Evolutionary conservation across 129 eudicot genomes (phyloP), one percentile per base, ranked within the genome.

Genomic region (Helichrysum umbraculigerum): DNA sequence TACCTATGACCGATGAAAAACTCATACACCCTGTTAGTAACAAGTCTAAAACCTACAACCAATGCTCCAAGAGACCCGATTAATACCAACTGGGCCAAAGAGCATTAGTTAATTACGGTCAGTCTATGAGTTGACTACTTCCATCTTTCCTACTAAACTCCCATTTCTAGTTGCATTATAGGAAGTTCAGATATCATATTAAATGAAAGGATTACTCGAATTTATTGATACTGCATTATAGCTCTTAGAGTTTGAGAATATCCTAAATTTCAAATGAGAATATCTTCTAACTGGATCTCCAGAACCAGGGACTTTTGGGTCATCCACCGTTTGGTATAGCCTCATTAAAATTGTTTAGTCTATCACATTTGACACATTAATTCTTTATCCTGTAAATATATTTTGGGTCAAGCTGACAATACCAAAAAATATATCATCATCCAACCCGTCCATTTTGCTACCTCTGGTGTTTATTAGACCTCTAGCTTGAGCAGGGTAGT

Each of bases 11-110:
- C 64, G 10, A 20, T 58, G 21, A 20, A 30, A 21, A 58, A 20
- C 15, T 58, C 64, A 20, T 58, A 81, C 61, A 75, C 77, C 84
- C 81, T 76, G 77, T 81, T 57, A 37, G 51, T 19, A 44, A 44
- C 52, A 44, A 44, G 52, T 44, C 16, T 44, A 15, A 44, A 44
- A 44, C 52, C 52, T 44, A 44, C 14, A 17, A 47, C 54, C 6
- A 47, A 47, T 12, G 54, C 54, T 47, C 17, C 54, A 47, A 47
- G 54, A 47, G n/a, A 47, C 6, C 14, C 52, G 5, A 12, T 47
- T 47, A 4, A 1, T 47, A 47, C 54, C 54, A 41, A 9, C 47
- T 50, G 65, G 54, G 65, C 20, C 64, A 75, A 65, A 65, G 52
- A 66, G 52, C 32, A 52, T 30, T 19, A 25, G 52, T 64, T 63